phyloP scores from a whole-genome alignment of 2,329 filamentous ascomycete genomes.

The Fusarium ambrosium region DNA sequence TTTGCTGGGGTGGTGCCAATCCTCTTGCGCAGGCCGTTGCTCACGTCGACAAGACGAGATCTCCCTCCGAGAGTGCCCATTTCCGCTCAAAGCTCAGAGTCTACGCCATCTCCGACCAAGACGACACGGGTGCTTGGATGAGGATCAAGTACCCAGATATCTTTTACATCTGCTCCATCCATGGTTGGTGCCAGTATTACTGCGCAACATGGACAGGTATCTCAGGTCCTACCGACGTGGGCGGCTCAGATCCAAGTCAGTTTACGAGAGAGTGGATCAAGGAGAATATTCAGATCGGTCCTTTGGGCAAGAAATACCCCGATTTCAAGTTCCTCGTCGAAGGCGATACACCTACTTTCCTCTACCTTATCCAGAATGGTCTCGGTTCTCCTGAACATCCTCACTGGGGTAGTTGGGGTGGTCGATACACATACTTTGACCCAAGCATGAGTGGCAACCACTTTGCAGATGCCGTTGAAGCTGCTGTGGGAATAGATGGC shows the following conservation, averaged over 20 bases:
- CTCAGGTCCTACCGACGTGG: neutral
- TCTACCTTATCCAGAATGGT: neutral
- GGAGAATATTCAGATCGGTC: neutral
- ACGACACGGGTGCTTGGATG: neutral
- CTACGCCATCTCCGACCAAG: constrained; percentile 4
- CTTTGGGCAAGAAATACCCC: neutral
- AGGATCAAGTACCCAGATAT: neutral
- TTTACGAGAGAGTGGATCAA: neutral
- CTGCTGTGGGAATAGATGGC: neutral
- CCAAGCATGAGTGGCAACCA: neutral
- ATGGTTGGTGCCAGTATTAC: neutral
- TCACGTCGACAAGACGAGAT: neutral
- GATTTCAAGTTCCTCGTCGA: constrained; percentile 6
- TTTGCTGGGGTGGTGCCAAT: constrained; percentile 4
- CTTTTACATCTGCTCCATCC: constrained; percentile 1
- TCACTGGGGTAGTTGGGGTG: constrained; percentile 2
- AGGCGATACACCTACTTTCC: neutral
- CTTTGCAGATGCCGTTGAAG: neutral
- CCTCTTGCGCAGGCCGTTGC: neutral
- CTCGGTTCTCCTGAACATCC: neutral
- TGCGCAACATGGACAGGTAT: constrained; percentile 1
- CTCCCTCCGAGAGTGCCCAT: neutral
- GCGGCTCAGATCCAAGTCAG: neutral
- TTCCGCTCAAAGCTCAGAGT: constrained; percentile 3
- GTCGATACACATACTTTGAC: neutral